A percentile compares a stretch with the other conserved stretches of the same genome.
phyloP scores from a whole-genome alignment of 225 moss, liverwort and hornwort genomes.

The Anthoceros angustus region DNA sequence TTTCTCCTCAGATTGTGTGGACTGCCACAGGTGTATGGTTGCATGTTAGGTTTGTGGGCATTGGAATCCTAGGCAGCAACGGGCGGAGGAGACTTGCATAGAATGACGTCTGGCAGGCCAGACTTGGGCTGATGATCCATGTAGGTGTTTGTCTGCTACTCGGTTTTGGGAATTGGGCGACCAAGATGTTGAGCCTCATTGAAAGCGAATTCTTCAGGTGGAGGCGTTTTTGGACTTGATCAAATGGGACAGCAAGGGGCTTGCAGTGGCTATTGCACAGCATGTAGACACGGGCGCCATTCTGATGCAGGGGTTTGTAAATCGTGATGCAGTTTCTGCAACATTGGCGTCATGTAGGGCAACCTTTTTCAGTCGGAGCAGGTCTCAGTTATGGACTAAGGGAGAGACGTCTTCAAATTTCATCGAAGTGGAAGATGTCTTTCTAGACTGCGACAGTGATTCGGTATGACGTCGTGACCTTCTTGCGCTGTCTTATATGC shows the following conservation, averaged over 20 bases:
- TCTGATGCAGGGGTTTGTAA: conserved; percentile 91
- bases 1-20: background rate
- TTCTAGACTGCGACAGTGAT: conserved; percentile 93
- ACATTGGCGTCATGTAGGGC: conserved; percentile 80
- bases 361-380: conserved; percentile 91
- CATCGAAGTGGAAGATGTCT: conserved; percentile 81
- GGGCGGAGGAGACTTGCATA: too few relatives aligned
- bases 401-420: conserved; percentile 94
- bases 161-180: too few relatives aligned
- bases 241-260: conserved; percentile 88
- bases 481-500: background rate
- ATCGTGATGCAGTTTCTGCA: conserved; percentile 82
- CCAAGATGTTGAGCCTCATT: background rate
- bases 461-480: conserved; percentile 43
- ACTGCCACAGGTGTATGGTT: too few relatives aligned
- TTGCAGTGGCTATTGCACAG: conserved; percentile 82
- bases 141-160: too few relatives aligned
- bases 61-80: too few relatives aligned
- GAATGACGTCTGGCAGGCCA: too few relatives aligned
- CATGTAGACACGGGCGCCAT: conserved; percentile 89
- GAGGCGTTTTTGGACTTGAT: conserved; percentile 59
- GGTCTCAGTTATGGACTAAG: conserved; percentile 91
- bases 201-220: conserved; percentile 22
- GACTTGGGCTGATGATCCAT: too few relatives aligned
- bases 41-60: too few relatives aligned